phyloP scores from a whole-genome alignment of 1,284 basidiomycete species.

The Ustilago cynodontis region DNA sequence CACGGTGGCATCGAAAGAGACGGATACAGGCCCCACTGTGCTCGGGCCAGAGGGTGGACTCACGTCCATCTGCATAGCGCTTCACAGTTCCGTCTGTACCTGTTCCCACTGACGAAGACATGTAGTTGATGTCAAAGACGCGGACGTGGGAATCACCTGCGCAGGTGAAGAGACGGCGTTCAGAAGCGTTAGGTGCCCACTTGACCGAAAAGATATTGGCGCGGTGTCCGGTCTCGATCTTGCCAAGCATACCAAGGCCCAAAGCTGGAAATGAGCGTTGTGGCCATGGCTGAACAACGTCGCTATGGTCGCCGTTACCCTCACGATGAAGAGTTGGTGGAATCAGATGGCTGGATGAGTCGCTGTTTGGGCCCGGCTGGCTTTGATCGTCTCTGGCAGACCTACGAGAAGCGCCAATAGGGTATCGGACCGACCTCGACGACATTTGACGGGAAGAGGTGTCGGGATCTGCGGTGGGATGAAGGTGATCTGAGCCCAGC shows the following conservation, averaged over 20 bases:
- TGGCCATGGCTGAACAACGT: conserved; percentile 27
- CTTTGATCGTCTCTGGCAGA: neutral
- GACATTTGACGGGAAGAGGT: conserved; percentile 1
- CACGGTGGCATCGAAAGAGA: conserved; percentile 64
- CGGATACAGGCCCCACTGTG: conserved; percentile 51
- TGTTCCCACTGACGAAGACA: neutral
- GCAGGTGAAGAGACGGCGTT: conserved; percentile 75
- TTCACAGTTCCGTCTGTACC: conserved; percentile 12
- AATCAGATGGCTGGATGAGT: no score
- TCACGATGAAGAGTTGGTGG: conserved; percentile 66
- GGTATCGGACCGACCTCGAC: neutral
- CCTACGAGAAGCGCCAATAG: conserved; percentile 7
- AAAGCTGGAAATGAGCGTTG: conserved; percentile 22
- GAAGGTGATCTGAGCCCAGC: conserved; percentile 72
- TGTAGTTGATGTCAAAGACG: conserved; percentile 78
- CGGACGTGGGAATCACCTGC: conserved; percentile 85
- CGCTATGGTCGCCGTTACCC: conserved; percentile 52
- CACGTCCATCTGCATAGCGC: conserved; percentile 15
- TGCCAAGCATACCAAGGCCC: conserved; percentile 35
- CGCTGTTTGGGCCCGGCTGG: neutral
- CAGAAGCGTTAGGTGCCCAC: conserved; percentile 77
- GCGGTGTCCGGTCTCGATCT: conserved; percentile 73
- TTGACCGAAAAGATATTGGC: conserved; percentile 89
- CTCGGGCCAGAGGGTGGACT: conserved; percentile 30
- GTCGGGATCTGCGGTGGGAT: conserved; percentile 49